A percentile compares a stretch with the other conserved stretches of the same genome.
Evolutionary conservation across 1,284 basidiomycete genomes (phyloP).

Genomic region (Caloboletus firmus): DNA sequence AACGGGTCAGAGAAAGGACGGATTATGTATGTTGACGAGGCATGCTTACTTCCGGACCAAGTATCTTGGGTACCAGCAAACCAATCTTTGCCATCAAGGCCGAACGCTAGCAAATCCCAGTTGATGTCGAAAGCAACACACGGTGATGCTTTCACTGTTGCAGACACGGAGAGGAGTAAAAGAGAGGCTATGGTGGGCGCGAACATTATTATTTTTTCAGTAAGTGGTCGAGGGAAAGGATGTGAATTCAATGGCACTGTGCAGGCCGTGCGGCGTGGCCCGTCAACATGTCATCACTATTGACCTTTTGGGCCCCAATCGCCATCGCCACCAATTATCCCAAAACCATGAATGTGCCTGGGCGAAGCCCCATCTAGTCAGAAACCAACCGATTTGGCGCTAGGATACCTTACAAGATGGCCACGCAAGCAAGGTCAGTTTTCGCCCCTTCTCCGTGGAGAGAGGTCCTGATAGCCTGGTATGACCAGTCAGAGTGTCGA

Average conservation of each 20-base stretch:
- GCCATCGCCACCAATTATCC: no score
- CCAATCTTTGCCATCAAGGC: slow-evolving; percentile 73
- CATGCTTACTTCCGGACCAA: slow-evolving; percentile 58
- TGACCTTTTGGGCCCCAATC: no score
- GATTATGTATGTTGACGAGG: background rate
- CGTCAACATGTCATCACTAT: no score
- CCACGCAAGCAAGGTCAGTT: slow-evolving; percentile 14
- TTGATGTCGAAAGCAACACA: slow-evolving; percentile 68
- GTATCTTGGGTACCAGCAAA: slow-evolving; percentile 62
- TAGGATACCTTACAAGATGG: slow-evolving; percentile 4
- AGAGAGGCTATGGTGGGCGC: slow-evolving; percentile 56
- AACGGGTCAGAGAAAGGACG: slow-evolving; percentile 3
- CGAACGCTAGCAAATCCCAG: slow-evolving; percentile 75
- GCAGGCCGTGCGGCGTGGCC: no score
- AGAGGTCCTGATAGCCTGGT: background rate
- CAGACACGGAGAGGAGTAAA: slow-evolving; percentile 48
- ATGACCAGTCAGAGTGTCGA: background rate
- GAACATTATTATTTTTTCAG: slow-evolving; percentile 36
- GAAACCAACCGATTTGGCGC: background rate
- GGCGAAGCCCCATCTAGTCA: background rate
- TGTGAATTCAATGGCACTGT: no score
- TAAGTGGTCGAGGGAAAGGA: slow-evolving; percentile 1
- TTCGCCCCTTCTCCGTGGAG: background rate
- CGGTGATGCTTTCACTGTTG: slow-evolving; percentile 45
- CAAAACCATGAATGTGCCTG: background rate